A percentile compares a stretch with the other conserved stretches of the same genome.
phyloP scores from a whole-genome alignment of 768 basidiomycete species.

The Strobilomyces echinocephalus region DNA sequence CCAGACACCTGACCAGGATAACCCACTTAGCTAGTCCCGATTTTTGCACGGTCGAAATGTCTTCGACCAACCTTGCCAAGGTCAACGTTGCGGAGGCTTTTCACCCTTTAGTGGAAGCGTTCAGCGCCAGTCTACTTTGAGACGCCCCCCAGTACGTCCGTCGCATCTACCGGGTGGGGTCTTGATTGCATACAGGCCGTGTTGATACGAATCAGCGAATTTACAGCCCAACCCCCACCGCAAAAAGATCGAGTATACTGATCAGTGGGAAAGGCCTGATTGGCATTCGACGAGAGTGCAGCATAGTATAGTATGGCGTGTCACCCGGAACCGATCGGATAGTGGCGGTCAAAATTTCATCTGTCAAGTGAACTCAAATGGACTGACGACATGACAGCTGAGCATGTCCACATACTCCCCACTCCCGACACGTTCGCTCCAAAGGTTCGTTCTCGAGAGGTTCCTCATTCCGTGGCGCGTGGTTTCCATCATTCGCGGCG shows the following conservation, averaged over 20 bases:
- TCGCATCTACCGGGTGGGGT: background rate
- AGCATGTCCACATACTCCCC: background rate
- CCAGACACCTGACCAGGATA: slow-evolving; percentile 23
- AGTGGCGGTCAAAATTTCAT: slow-evolving; percentile 6
- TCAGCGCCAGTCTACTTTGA: background rate
- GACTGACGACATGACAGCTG: slow-evolving; percentile 10
- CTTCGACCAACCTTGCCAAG: background rate
- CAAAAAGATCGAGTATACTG: background rate
- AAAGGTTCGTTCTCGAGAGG: background rate
- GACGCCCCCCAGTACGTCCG: background rate
- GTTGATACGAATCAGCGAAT: background rate
- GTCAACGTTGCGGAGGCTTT: slow-evolving; percentile 10
- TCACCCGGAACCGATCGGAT: background rate
- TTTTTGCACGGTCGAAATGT: slow-evolving; percentile 8
- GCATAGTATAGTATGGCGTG: background rate
- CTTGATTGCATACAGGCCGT: slow-evolving; percentile 1
- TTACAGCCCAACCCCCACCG: background rate
- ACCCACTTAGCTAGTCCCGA: slow-evolving; percentile 14
- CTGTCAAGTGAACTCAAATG: slow-evolving; percentile 1
- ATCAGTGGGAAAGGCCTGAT: background rate
- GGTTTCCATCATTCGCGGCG: background rate
- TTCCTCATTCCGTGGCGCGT: background rate
- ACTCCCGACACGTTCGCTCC: background rate
- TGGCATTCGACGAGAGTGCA: background rate
- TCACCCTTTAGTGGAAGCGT: slow-evolving; percentile 7